phyloP scores from a whole-genome alignment of 768 basidiomycete species.

The Porpolomopsis calyptriformis region DNA sequence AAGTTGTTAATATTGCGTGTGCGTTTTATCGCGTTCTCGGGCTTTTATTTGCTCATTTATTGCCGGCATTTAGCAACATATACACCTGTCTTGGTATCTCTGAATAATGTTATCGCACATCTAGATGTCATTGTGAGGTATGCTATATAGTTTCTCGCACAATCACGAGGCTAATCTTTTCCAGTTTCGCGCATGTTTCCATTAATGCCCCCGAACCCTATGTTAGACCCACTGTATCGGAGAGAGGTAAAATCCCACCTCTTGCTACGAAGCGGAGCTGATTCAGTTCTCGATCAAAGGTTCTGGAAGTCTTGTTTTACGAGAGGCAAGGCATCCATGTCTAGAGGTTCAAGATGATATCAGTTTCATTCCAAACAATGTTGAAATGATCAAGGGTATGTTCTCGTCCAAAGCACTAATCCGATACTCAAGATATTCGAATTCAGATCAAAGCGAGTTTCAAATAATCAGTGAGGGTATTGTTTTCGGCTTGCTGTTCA shows the following conservation, averaged over 20 bases:
- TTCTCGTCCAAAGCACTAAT: not conserved
- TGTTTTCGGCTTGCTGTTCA: not conserved
- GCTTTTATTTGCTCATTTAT: not conserved
- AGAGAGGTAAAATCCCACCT: conserved; percentile 48
- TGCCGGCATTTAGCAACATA: conserved; percentile 63
- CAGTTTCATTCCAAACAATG: conserved; percentile 90
- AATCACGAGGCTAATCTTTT: not conserved
- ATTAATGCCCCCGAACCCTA: conserved; percentile 80
- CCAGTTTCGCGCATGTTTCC: conserved; percentile 86
- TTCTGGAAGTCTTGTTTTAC: conserved; percentile 66
- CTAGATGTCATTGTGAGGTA: conserved; percentile 88
- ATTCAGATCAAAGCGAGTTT: conserved; percentile 74
- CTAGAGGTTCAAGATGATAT: conserved; percentile 94
- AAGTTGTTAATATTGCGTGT: conserved; percentile 90
- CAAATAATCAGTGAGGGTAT: conserved; percentile 73
- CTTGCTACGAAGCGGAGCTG: not conserved
- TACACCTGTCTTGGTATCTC: conserved; percentile 71
- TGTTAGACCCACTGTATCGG: conserved; percentile 70
- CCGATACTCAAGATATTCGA: not conserved
- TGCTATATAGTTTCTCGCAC: not conserved
- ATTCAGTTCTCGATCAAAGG: conserved; percentile 33
- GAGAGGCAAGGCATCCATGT: conserved; percentile 90
- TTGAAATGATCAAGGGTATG: conserved; percentile 82
- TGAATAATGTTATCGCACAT: conserved; percentile 80
- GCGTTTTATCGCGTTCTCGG: conserved; percentile 16